phyloP scores from a whole-genome alignment of 2,329 filamentous ascomycete genomes.

The Orbilia blumenaviensis region DNA sequence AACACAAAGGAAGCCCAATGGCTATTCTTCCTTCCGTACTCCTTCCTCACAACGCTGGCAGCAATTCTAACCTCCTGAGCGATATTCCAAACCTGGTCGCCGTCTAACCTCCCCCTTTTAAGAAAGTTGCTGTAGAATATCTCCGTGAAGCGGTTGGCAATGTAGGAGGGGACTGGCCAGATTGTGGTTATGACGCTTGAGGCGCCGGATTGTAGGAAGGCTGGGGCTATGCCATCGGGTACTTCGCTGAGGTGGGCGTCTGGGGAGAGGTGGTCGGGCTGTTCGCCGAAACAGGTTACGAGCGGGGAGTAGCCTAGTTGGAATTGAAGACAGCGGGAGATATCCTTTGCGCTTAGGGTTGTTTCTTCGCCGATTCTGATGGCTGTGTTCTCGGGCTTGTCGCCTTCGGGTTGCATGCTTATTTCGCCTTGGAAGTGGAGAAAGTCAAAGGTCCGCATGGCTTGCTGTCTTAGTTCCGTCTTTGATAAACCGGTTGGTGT shows the following conservation, averaged over 20 bases:
- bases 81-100: slow-evolving; percentile 29
- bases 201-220: slow-evolving; percentile 41
- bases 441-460: slow-evolving; percentile 34
- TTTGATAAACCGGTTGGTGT: background rate
- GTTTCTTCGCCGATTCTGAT: slow-evolving; percentile 7
- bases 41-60: background rate
- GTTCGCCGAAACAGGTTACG: slow-evolving; percentile 16
- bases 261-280: background rate
- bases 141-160: slow-evolving; percentile 28
- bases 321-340: slow-evolving; percentile 12
- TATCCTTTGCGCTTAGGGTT: slow-evolving; percentile 21
- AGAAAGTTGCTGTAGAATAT: slow-evolving; percentile 27
- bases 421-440: slow-evolving; percentile 42
- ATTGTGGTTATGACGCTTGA: slow-evolving; percentile 38
- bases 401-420: slow-evolving; percentile 1
- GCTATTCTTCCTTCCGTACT: background rate
- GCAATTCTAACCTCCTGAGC: slow-evolving; percentile 5
- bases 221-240: slow-evolving; percentile 27
- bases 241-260: background rate
- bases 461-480: slow-evolving; percentile 3
- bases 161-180: slow-evolving; percentile 31
- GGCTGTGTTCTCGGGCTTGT: background rate
- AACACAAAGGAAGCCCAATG: slow-evolving; percentile 45
- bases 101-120: background rate
- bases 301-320: slow-evolving; percentile 14